Base-by-base conservation (phyloP, 305 asterid species). In the Fraxinus albicans region DNA sequence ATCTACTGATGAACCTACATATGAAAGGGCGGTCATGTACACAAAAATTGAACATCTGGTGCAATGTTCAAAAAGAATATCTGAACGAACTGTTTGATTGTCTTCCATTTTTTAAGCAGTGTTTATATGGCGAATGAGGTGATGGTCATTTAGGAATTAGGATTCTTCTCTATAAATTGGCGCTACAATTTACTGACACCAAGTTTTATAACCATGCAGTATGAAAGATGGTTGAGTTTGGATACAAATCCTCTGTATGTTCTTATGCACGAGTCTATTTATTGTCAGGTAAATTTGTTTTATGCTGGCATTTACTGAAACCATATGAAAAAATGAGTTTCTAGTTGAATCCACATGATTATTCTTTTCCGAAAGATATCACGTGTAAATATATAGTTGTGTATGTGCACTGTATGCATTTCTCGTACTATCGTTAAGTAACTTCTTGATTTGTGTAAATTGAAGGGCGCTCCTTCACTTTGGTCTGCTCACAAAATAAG, bases 401-500 rank as follows among this genome's bases (percentile, higher is more conserved):
- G 35, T 33, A 33, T 33, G 35, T 33, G 35, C 35, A 33, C 35
- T 33, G 35, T 33, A 33, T 33, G 35, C 35, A 33, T 33, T 33
- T 33, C 35, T 33, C 35, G 35, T 33, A 33, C 35, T 3, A 33
- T 33, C 35, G 4, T 33, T 33, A 36, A 36, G 7, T 36, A 81
- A 86, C 81, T 50, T 72, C 36, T 80, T 76, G 38, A 19, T 80
- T 15, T 84, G 58, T 44, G 38, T 84, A 84, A 69, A 67, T 76
- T 84, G 67, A 88, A 94, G 99, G 97, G 98, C 80, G 92, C 89
- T 78, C 84, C 97, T 78, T 94, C 99, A 78, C 86, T 83, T 83
- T 95, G 99, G 99, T 88, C 97, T 76, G 99, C 99, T 78, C 91
- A 92, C 84, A 90, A 90, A 87, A 85, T 90, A 87, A 88, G 96